These are phyloP conservation scores for Parafenestella ontariensis DNA, from an alignment of 2,329 filamentous ascomycete species.

Conservation along the genomic window DNA sequence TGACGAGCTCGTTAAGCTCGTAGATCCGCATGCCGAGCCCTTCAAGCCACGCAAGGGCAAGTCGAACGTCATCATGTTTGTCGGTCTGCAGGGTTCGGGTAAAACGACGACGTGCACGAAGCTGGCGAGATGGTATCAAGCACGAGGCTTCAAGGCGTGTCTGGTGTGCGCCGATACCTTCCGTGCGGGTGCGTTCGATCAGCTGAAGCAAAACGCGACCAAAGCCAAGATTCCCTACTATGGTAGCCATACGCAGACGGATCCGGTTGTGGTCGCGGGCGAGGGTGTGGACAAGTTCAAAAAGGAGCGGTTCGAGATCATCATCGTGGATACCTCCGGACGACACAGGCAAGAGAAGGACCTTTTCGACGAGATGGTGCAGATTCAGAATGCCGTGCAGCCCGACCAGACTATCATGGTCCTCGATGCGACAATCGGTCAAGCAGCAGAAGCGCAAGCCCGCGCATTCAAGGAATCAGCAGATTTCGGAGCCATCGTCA, in stretches of 20 bases:
- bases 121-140: constrained; percentile 92
- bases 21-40: constrained; percentile 92
- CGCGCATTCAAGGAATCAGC: constrained; percentile 97
- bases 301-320: constrained; percentile 97
- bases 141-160: constrained; percentile 88
- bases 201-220: constrained; percentile 97
- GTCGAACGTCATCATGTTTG: constrained; percentile 98
- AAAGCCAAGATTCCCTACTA: constrained; percentile 99
- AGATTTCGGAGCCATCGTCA: constrained; percentile 97
- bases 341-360: constrained; percentile 94
- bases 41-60: constrained; percentile 98
- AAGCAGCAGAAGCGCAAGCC: constrained; percentile 92
- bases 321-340: constrained; percentile 97
- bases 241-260: constrained; percentile 93
- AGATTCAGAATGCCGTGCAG: constrained; percentile 88
- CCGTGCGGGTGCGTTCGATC: constrained; percentile 96
- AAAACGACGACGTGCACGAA: constrained; percentile 99
- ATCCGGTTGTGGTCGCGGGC: constrained; percentile 90
- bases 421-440: constrained; percentile 93
- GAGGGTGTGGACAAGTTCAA: constrained; percentile 99
- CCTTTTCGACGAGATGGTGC: constrained; percentile 95
- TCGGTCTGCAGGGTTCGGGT: constrained; percentile 94
- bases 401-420: constrained; percentile 99
- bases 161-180: constrained; percentile 98
- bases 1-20: constrained; percentile 92